phyloP scores from a whole-genome alignment of 148 eudicot species.

The Nepenthes mirabilis region DNA sequence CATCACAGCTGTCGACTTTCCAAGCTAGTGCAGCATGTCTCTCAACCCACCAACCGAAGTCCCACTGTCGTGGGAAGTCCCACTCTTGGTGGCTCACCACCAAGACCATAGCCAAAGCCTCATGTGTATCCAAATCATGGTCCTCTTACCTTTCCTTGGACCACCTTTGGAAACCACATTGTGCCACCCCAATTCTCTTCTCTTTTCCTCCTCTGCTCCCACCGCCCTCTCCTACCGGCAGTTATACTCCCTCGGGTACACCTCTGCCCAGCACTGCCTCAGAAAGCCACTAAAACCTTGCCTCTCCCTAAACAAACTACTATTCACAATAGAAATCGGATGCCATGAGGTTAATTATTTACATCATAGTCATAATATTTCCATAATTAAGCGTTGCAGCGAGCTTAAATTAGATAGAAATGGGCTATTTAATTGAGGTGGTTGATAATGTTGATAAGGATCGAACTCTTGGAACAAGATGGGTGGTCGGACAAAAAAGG shows the following conservation, averaged over 20 bases:
- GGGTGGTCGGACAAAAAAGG: no score
- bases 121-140: conserved; percentile 58
- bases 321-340: conserved; percentile 28
- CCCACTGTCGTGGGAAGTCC: conserved; percentile 44
- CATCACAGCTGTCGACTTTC: background rate
- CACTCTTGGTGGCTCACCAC: conserved; percentile 34
- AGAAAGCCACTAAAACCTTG: conserved; percentile 25
- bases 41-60: background rate
- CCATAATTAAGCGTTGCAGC: conserved; percentile 18
- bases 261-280: conserved; percentile 25
- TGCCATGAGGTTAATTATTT: background rate
- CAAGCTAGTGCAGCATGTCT: no score
- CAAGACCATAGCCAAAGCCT: conserved; percentile 38
- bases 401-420: conserved; percentile 20
- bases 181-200: conserved; percentile 45
- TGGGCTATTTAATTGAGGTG: conserved; percentile 32
- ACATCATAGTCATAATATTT: background rate
- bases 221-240: conserved; percentile 20
- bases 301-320: conserved; percentile 24
- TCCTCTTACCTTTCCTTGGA: conserved; percentile 38
- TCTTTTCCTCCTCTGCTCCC: conserved; percentile 16
- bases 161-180: conserved; percentile 48
- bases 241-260: conserved; percentile 37
- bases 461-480: no score
- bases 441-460: background rate